These are phyloP conservation scores for Podaxis carcinomalis DNA, from an alignment of 768 basidiomycete genomes.

Conservation along the genomic window DNA sequence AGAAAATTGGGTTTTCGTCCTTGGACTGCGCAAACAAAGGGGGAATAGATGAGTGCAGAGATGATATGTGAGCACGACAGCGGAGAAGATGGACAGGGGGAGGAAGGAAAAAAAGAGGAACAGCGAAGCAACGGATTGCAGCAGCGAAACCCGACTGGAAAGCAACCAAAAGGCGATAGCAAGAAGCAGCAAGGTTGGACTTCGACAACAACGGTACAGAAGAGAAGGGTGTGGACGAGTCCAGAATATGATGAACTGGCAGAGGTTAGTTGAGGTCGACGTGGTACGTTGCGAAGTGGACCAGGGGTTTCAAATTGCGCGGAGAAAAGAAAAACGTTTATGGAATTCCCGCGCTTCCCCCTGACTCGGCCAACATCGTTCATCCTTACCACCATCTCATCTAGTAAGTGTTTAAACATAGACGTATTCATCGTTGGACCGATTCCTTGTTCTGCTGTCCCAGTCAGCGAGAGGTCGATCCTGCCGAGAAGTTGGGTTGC, in stretches of 20 bases:
- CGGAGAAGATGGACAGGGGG: constrained; percentile 4
- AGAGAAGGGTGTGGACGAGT: constrained; percentile 17
- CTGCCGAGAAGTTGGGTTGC: not conserved
- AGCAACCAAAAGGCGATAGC: constrained; percentile 19
- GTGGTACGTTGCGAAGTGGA: constrained; percentile 7
- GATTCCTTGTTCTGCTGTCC: not conserved
- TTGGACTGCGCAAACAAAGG: not conserved
- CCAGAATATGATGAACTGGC: constrained; percentile 29
- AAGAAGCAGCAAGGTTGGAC: constrained; percentile 25
- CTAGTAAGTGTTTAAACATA: not conserved
- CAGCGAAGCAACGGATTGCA: constrained; percentile 17
- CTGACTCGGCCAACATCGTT: constrained; percentile 4
- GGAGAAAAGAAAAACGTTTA: constrained; percentile 1
- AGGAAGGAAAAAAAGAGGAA: constrained; percentile 11
- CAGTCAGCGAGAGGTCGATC: not conserved
- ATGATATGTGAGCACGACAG: constrained; percentile 17
- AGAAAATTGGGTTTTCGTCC: not conserved
- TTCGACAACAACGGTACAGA: not conserved
- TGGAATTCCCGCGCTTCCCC: constrained; percentile 9
- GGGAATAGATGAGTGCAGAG: not conserved
- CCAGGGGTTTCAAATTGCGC: constrained; percentile 7
- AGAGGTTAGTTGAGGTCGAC: constrained; percentile 9
- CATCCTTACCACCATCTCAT: not conserved
- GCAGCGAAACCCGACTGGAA: constrained; percentile 12
- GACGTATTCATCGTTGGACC: not conserved